These are phyloP conservation scores for Claviceps spartinae DNA, from an alignment of 2,329 filamentous ascomycete species.

Conservation along the genomic window DNA sequence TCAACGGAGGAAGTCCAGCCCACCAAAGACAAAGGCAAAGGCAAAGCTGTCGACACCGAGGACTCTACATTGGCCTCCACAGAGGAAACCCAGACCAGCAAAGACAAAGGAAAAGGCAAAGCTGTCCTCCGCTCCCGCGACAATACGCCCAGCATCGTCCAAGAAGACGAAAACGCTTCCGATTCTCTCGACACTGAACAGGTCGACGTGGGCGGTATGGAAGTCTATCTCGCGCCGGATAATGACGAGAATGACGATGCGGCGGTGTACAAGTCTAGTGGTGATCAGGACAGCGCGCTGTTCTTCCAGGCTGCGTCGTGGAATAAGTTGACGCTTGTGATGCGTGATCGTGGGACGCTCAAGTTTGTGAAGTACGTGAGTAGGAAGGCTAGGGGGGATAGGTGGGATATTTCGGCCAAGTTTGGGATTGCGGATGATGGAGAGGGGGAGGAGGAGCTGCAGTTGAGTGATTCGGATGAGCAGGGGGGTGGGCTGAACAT, in stretches of 20 bases:
- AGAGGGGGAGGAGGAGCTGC: slow-evolving; percentile 24
- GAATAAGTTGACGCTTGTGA: slow-evolving; percentile 85
- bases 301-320: slow-evolving; percentile 55
- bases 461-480: slow-evolving; percentile 19
- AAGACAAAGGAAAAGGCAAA: no score
- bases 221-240: slow-evolving; percentile 78
- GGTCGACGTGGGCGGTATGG: slow-evolving; percentile 59
- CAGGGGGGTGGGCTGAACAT: no score
- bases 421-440: slow-evolving; percentile 56
- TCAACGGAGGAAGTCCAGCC: slow-evolving; percentile 13
- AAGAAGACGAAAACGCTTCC: no score
- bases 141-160: no score
- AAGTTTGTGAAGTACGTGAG: slow-evolving; percentile 97
- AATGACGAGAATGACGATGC: slow-evolving; percentile 48
- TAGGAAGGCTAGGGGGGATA: slow-evolving; percentile 65
- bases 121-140: no score
- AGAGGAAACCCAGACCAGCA: no score
- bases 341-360: slow-evolving; percentile 73
- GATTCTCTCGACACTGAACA: no score
- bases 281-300: slow-evolving; percentile 63
- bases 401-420: slow-evolving; percentile 78
- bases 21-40: slow-evolving; percentile 12
- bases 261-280: slow-evolving; percentile 72
- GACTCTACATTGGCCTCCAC: no score
- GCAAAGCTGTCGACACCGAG: no score